Evolutionary conservation across 306 rosid species (phyloP).

Genomic region (Vachellia collinsii): DNA sequence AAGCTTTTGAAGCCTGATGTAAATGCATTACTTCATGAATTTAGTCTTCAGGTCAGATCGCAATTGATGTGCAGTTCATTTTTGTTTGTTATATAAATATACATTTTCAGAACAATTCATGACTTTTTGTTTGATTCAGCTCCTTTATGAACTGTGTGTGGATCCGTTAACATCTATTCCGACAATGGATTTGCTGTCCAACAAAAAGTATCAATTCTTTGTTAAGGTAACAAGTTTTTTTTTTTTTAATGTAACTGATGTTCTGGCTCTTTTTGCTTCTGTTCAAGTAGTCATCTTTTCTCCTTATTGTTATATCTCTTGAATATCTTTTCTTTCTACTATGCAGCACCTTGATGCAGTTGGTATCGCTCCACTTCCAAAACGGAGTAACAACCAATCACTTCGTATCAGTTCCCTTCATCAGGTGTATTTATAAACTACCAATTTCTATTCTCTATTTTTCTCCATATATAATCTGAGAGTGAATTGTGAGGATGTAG

Average conservation of each 20-base stretch:
- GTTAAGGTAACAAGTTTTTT: slow-evolving; percentile 62
- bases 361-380: slow-evolving; percentile 91
- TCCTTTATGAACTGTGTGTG: slow-evolving; percentile 77
- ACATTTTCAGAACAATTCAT: slow-evolving; percentile 23
- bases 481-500: background rate
- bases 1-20: slow-evolving; percentile 81
- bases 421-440: slow-evolving; percentile 59
- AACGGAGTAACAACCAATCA: slow-evolving; percentile 79
- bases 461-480: background rate
- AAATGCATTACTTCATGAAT: slow-evolving; percentile 86
- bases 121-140: slow-evolving; percentile 58
- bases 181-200: slow-evolving; percentile 78
- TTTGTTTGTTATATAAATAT: background rate
- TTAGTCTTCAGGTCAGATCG: slow-evolving; percentile 88
- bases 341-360: slow-evolving; percentile 82
- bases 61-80: background rate
- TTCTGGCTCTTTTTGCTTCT: slow-evolving; percentile 1
- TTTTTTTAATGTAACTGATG: background rate
- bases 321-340: slow-evolving; percentile 1
- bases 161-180: slow-evolving; percentile 85
- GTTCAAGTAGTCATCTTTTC: slow-evolving; percentile 16
- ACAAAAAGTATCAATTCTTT: slow-evolving; percentile 79
- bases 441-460: slow-evolving; percentile 15
- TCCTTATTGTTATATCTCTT: slow-evolving; percentile 6
- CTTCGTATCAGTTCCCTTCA: slow-evolving; percentile 96